Conservation (phyloP, 495 filamentous ascomycete species). For the Aspergillus egyptiacus region DNA sequence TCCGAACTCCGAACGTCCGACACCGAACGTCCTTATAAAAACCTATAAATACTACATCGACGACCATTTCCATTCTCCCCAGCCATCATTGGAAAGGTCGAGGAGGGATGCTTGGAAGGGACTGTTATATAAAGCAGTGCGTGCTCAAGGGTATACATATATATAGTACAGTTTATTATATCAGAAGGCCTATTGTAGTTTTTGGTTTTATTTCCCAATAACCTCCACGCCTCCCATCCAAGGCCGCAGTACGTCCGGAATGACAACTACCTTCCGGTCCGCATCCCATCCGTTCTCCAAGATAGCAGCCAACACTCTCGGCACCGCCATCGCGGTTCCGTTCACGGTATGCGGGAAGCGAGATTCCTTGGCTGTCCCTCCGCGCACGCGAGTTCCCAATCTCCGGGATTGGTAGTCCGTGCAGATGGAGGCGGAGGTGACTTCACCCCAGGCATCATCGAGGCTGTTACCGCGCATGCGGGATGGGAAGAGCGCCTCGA, state of each 20-base stretch:
- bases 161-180: conserved; percentile 11
- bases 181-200: neutral
- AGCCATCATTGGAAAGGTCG: no score
- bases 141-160: conserved; percentile 3
- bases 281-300: conserved; percentile 90
- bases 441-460: conserved; percentile 87
- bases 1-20: no score
- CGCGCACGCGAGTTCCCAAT: conserved; percentile 62
- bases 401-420: conserved; percentile 90
- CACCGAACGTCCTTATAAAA: no score
- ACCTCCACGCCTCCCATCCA: conserved; percentile 75
- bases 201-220: conserved; percentile 40
- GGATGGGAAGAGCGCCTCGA: conserved; percentile 90
- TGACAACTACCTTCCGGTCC: conserved; percentile 50
- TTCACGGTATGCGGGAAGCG: conserved; percentile 82
- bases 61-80: no score
- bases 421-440: conserved; percentile 84
- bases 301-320: conserved; percentile 82
- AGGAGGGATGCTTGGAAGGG: no score
- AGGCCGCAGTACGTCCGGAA: conserved; percentile 69
- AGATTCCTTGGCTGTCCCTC: conserved; percentile 36
- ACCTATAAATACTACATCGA: no score
- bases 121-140: no score
- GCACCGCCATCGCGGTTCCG: conserved; percentile 88
- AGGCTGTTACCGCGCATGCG: conserved; percentile 47